Evolutionary conservation across 495 filamentous ascomycete genomes (phyloP).

Genomic region (Staphylotrichum tortipilum): DNA sequence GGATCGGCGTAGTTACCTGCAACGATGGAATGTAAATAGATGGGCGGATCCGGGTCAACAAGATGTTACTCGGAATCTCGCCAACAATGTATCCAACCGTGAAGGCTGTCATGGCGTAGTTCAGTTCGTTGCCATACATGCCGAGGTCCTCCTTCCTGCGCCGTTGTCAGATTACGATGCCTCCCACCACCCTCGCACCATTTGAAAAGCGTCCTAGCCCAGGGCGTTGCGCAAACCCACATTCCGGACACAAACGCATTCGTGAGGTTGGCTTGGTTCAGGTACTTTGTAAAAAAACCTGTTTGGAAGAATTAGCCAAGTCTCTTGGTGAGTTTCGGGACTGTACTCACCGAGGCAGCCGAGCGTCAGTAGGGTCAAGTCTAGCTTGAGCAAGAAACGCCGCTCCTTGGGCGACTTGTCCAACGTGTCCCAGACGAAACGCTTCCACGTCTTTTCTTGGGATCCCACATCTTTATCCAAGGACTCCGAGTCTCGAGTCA

Average conservation of each 20-base stretch:
- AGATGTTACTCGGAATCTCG: constrained; percentile 44
- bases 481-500: background rate
- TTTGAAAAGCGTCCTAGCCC: no score
- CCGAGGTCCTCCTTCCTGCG: constrained; percentile 52
- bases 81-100: constrained; percentile 58
- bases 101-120: constrained; percentile 47
- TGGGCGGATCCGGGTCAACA: constrained; percentile 41
- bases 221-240: constrained; percentile 23
- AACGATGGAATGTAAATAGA: constrained; percentile 52
- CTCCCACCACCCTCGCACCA: no score
- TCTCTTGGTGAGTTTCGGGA: no score
- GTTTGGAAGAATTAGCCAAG: background rate
- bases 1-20: constrained; percentile 32
- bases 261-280: constrained; percentile 52
- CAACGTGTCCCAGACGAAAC: constrained; percentile 49
- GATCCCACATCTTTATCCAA: background rate
- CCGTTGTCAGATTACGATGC: constrained; percentile 24
- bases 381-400: constrained; percentile 52
- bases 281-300: constrained; percentile 49
- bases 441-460: constrained; percentile 27
- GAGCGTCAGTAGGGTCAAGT: constrained; percentile 42
- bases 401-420: constrained; percentile 54
- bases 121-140: constrained; percentile 48
- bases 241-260: constrained; percentile 37
- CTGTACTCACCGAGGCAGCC: background rate